Conservation (phyloP, 169 alveolate species). For the Haemoproteus tartakovskyi region DNA sequence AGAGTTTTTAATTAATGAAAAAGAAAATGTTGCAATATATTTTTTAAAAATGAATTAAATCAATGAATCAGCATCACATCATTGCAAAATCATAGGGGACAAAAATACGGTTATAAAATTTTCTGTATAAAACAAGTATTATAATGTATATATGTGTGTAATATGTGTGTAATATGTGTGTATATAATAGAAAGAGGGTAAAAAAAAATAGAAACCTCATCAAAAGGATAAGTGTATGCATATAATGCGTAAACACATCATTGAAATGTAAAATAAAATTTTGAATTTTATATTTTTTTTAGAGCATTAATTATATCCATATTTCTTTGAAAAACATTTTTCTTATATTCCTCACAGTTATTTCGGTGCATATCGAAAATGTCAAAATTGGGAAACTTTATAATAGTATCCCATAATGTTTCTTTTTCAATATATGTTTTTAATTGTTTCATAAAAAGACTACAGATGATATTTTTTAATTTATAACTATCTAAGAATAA, state of each 20-base stretch:
- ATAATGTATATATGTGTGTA: too few relatives aligned
- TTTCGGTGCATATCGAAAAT: constrained; percentile 42
- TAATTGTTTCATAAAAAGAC: constrained; percentile 44
- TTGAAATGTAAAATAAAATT: too few relatives aligned
- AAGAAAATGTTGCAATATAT: too few relatives aligned
- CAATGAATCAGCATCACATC: too few relatives aligned
- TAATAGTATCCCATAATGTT: constrained; percentile 21
- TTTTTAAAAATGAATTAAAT: too few relatives aligned
- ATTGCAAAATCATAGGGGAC: too few relatives aligned
- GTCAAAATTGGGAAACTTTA: constrained; percentile 32
- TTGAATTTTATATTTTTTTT: constrained; percentile 23
- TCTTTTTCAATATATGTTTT: constrained; percentile 26
- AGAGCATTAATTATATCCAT: constrained; percentile 9
- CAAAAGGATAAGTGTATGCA: not conserved
- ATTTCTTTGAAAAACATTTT: constrained; percentile 26
- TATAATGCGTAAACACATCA: too few relatives aligned
- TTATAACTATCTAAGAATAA: constrained; percentile 50
- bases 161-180: not conserved
- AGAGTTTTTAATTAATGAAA: too few relatives aligned
- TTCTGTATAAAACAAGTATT: too few relatives aligned
- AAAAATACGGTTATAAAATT: too few relatives aligned
- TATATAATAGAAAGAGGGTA: not conserved
- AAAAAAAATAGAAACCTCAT: too few relatives aligned
- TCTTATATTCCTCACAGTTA: constrained; percentile 17
- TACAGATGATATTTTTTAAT: constrained; percentile 42